Evolutionary conservation across 2,329 filamentous ascomycete genomes (phyloP).

Genomic region (Alternaria ventricosa): DNA sequence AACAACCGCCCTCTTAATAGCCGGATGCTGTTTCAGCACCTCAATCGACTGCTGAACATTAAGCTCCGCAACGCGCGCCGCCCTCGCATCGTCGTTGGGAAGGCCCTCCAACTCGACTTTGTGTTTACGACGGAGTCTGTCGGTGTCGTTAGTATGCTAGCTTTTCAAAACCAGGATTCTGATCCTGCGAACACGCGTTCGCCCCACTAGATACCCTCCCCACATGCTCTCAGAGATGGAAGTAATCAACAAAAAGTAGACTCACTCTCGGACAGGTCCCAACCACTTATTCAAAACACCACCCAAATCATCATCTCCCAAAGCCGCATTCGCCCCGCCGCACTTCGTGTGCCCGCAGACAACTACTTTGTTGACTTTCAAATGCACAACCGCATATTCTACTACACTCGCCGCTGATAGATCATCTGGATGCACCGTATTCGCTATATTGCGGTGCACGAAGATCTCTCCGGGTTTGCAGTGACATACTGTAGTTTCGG

Average conservation of each 20-base stretch:
- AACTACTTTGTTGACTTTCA: conserved; percentile 70
- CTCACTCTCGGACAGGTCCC: conserved; percentile 58
- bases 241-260: background rate
- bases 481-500: conserved; percentile 81
- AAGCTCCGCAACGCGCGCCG: conserved; percentile 72
- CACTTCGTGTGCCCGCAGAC: conserved; percentile 68
- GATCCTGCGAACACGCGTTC: background rate
- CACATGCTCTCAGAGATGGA: background rate
- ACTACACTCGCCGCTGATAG: conserved; percentile 77
- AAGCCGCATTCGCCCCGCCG: conserved; percentile 63
- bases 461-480: conserved; percentile 85
- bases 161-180: background rate
- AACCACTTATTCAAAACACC: conserved; percentile 67
- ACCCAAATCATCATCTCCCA: conserved; percentile 64
- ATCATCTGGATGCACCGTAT: conserved; percentile 63
- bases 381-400: conserved; percentile 76
- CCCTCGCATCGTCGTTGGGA: conserved; percentile 55
- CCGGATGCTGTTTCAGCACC: conserved; percentile 71
- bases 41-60: conserved; percentile 75
- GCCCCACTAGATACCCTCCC: background rate
- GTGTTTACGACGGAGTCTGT: conserved; percentile 60
- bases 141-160: background rate
- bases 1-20: conserved; percentile 72
- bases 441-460: conserved; percentile 89
- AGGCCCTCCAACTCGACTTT: conserved; percentile 58